These are phyloP conservation scores for Saccharomyces hybrid DNA, from an alignment of 1,139 yeast genomes.

Conservation along the genomic window DNA sequence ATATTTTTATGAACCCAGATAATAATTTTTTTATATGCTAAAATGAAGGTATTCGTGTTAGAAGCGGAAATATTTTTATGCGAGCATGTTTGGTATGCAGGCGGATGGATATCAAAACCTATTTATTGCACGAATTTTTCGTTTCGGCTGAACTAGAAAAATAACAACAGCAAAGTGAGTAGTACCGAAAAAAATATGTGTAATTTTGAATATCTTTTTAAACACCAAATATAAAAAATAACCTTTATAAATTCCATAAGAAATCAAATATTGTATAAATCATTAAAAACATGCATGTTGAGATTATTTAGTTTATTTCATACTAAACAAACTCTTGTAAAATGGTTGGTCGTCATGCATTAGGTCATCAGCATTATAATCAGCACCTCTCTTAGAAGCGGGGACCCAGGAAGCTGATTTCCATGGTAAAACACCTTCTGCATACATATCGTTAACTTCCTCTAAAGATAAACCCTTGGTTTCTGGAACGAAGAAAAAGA, in stretches of 20 bases:
- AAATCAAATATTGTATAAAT: background rate
- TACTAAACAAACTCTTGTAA: constrained; percentile 22
- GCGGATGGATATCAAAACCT: no score
- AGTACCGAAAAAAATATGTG: background rate
- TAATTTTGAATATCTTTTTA: background rate
- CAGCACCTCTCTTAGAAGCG: constrained; percentile 29
- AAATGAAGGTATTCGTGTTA: no score
- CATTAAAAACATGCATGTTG: background rate
- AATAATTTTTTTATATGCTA: no score
- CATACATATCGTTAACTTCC: constrained; percentile 58
- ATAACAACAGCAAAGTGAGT: no score
- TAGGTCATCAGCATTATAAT: constrained; percentile 16
- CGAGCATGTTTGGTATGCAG: no score
- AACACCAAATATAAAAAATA: background rate
- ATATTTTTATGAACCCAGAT: no score
- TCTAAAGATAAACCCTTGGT: constrained; percentile 65
- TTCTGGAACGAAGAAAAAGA: constrained; percentile 58
- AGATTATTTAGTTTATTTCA: constrained; percentile 1
- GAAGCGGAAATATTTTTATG: no score
- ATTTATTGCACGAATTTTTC: no score
- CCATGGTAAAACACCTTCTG: constrained; percentile 39
- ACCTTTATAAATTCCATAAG: background rate
- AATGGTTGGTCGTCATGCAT: constrained; percentile 16
- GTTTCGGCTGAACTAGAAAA: no score
- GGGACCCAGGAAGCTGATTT: constrained; percentile 33